Base-by-base conservation (phyloP, 306 rosid genomes). In the Geum urbanum region DNA sequence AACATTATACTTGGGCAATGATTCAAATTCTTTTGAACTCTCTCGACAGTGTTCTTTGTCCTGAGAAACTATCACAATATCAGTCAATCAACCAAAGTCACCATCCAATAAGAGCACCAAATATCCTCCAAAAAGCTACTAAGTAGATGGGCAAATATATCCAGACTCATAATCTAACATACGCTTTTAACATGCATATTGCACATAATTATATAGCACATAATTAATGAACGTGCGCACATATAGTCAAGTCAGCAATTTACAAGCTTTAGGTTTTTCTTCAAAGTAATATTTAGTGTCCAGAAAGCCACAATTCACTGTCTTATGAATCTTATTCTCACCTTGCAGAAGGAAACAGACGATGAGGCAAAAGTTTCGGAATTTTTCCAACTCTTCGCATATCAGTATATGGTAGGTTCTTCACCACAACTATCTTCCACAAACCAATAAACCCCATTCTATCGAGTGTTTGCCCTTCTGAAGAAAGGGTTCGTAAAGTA, bases 341-440 rank as follows among this genome's bases (percentile, higher is more conserved):
- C 97, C 98, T 90, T 15, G 98, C 97, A 70, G 87, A 84, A 50
- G 98, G 98, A 71, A 94, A 94, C 80, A 94, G 96, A 51, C 97
- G 85, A 79, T 94, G 98, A 2, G 98, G 86, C 86, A 94, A 76
- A 80, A 94, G 80, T 80, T 94, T 94, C 6, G 99, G 99, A 81
- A 94, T 88, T 82, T 94, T 94, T 13, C 99, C 99, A 57, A 88
- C 97, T 75, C 95, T 81, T 70, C 97, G 86, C 99, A 90, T 87
- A 78, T 94, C 99, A 75, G 85, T 74, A 79, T 80, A 87, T 8
- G 99, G 99, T 73, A 88, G 86, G 80, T 91, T 88, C 74, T 80
- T 91, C 79, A 86, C 92, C 41, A 91, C 86, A 79, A 94, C 94
- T 68, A 91, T 80, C 85, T 78, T 90, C 99, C 99, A 94, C 69